A percentile compares a stretch with the other conserved stretches of the same genome.
These are phyloP conservation scores for Elongisporangium prolatum DNA, from an alignment of 352 stramenopile species.

Conservation along the genomic window DNA sequence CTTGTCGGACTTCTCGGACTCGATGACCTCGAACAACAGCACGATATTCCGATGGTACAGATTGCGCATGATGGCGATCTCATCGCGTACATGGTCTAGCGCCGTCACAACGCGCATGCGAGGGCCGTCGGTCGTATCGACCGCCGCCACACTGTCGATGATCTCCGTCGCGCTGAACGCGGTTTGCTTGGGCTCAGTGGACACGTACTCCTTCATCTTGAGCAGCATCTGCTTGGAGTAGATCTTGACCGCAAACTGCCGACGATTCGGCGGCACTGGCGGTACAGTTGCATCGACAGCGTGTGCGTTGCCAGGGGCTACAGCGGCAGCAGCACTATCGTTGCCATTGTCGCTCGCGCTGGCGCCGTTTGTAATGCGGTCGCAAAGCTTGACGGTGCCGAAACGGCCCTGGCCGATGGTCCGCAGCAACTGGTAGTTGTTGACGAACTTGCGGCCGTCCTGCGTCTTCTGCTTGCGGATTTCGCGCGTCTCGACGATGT, in stretches of 20 bases:
- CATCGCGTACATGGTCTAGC: slow-evolving; percentile 72
- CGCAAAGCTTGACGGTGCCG: slow-evolving; percentile 82
- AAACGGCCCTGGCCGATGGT: slow-evolving; percentile 76
- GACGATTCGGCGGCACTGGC: slow-evolving; percentile 11
- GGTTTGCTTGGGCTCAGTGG: slow-evolving; percentile 12
- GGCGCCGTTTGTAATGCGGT: slow-evolving; percentile 35
- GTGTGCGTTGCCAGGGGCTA: neutral
- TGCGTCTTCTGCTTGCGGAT: slow-evolving; percentile 43
- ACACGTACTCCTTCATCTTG: slow-evolving; percentile 78
- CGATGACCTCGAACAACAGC: slow-evolving; percentile 89
- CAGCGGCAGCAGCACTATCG: neutral
- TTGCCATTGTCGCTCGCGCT: slow-evolving; percentile 6
- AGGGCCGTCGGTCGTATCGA: neutral
- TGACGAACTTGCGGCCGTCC: slow-evolving; percentile 56
- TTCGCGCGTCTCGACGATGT: slow-evolving; percentile 62
- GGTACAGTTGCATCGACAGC: slow-evolving; percentile 3
- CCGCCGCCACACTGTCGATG: slow-evolving; percentile 1
- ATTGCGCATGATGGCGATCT: slow-evolving; percentile 85
- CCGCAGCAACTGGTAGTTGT: slow-evolving; percentile 76
- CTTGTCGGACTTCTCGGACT: slow-evolving; percentile 70
- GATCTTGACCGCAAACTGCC: slow-evolving; percentile 82
- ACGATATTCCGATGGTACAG: slow-evolving; percentile 90
- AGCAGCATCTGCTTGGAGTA: slow-evolving; percentile 72
- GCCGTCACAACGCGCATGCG: slow-evolving; percentile 75
- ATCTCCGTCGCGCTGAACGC: neutral